Base-by-base conservation (phyloP, 176 grass and related monocot species). In the Cenchrus fungigraminus region DNA sequence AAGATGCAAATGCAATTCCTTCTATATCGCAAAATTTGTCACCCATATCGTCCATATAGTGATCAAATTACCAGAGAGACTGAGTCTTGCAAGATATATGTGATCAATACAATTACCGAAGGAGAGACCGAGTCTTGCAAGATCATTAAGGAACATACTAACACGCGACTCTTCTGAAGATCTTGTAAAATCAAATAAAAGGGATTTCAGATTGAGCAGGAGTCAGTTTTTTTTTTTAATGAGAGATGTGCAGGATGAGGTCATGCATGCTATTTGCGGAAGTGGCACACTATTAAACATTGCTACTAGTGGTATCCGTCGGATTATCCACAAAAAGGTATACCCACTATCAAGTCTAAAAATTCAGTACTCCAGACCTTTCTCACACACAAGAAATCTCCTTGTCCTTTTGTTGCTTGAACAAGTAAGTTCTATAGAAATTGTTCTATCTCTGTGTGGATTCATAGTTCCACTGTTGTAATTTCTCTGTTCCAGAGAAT, bases 281-380 rank as follows among this genome's bases (percentile, higher is more conserved):
- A 79, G 79, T 83, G 73, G 67, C 57, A 56, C 43, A 76, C 58
- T 57, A 78, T 29, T 78, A 79, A 78, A 66, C 52, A 31, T 57
- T 68, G 28, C 20, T 79, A 74, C 31, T 74, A 73, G 88, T 90
- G 79, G 88, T 82, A 80, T 90, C 73, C 65, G 78, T 19, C 66
- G 13, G 73, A 67, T 86, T 78, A 86, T 86, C 58, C 58, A 42
- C 42, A 73, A 11, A 56, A 82, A 74, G 25, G 56, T 49, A 37
- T 82, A 86, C 11, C 84, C 79, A 86, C 79, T 86, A 78, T 20
- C n/a, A 68, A 16, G 37, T 72, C 10, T 65, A 71, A 17, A 82
- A 71, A 71, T 82, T 17, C 53, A 11, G 66, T 71, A 71, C 51
- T 70, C 52, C 40, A 7, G 12, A 9, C 34, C 11, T 68, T n/a